phyloP scores from a whole-genome alignment of 148 eudicot genomes.

The Mesembryanthemum crystallinum region DNA sequence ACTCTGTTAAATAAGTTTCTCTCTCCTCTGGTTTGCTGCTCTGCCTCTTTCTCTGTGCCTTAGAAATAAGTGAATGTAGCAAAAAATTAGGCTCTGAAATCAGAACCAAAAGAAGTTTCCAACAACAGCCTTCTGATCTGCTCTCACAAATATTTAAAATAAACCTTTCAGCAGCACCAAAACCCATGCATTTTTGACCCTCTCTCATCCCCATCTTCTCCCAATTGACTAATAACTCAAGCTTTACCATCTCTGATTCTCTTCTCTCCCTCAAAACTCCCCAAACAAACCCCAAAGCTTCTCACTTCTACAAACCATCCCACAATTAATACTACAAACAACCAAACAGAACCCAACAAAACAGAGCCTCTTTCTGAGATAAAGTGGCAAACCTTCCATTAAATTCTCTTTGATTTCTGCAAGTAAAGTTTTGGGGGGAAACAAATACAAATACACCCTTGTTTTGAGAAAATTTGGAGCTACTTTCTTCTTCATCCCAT shows the following conservation, averaged over 20 bases:
- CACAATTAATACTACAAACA: conserved; percentile 22
- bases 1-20: background rate
- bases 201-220: no score
- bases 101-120: conserved; percentile 46
- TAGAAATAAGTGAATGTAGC: conserved; percentile 12
- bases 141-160: background rate
- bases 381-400: conserved; percentile 8
- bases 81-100: conserved; percentile 57
- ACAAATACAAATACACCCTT: background rate
- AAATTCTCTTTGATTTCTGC: conserved; percentile 9
- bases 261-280: background rate
- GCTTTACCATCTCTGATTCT: background rate
- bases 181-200: conserved; percentile 21
- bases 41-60: conserved; percentile 31
- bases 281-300: background rate
- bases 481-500: background rate
- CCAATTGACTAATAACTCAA: background rate
- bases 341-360: conserved; percentile 22
- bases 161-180: conserved; percentile 7
- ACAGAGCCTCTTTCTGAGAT: background rate
- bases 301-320: background rate
- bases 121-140: conserved; percentile 29
- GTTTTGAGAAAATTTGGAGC: background rate
- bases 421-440: background rate
- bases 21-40: background rate